Evolutionary conservation across 2,329 filamentous ascomycete species (phyloP).

Genomic region (Diplodia scrobiculata): DNA sequence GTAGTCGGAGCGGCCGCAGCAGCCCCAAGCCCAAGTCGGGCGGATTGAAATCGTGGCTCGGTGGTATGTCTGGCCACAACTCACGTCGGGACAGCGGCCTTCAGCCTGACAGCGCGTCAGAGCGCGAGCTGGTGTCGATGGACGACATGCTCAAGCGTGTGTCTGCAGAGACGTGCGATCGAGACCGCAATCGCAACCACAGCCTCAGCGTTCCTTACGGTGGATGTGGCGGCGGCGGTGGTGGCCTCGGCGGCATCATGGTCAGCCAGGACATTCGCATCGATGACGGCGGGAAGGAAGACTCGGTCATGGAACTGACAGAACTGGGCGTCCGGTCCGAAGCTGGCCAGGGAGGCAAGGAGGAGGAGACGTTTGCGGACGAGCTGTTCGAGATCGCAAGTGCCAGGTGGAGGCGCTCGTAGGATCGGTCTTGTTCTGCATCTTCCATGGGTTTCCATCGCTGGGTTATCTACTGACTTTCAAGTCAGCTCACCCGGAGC

Average conservation of each 20-base stretch:
- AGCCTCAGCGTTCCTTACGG: neutral
- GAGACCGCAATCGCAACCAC: neutral
- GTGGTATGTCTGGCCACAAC: neutral
- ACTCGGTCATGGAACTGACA: conserved; percentile 37
- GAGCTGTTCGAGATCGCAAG: conserved; percentile 39
- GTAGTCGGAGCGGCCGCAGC: neutral
- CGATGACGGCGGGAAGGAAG: conserved; percentile 31
- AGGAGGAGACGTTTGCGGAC: conserved; percentile 49
- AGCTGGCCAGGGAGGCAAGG: conserved; percentile 41
- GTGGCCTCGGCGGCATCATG: conserved; percentile 45
- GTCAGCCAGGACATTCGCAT: conserved; percentile 43
- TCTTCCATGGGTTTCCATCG: neutral
- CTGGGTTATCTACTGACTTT: neutral
- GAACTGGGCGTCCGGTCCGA: conserved; percentile 42
- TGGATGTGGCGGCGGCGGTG: conserved; percentile 29
- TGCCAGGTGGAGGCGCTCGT: conserved; percentile 33
- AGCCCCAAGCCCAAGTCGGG: conserved; percentile 2
- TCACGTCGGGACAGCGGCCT: conserved; percentile 31
- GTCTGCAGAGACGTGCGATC: conserved; percentile 10
- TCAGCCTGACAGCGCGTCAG: conserved; percentile 34
- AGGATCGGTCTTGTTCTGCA: neutral
- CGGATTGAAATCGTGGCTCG: conserved; percentile 23
- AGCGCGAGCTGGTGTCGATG: conserved; percentile 31
- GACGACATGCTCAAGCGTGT: conserved; percentile 25
- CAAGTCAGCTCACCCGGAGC: too few relatives aligned